Conservation (phyloP, 2,329 filamentous ascomycete species). For the Penicillium occitanis region DNA sequence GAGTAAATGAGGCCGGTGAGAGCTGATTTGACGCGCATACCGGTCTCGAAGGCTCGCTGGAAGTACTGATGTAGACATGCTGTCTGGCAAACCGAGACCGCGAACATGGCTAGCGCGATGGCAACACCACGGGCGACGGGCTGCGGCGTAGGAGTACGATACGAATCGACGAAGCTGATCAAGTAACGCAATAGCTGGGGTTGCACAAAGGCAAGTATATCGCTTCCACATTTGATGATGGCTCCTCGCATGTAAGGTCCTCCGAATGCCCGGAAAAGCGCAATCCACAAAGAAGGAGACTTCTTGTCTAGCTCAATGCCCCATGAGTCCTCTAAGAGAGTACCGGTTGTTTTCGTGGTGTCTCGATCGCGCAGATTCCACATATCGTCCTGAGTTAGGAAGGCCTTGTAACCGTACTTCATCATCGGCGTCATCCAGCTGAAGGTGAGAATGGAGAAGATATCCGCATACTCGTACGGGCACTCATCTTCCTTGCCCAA, state of each 20-base stretch:
- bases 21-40: slow-evolving; percentile 93
- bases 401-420: slow-evolving; percentile 89
- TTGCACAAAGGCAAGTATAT: slow-evolving; percentile 81
- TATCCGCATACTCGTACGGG: slow-evolving; percentile 80
- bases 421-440: slow-evolving; percentile 99
- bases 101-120: slow-evolving; percentile 90
- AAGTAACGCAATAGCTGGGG: slow-evolving; percentile 84
- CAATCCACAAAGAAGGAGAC: slow-evolving; percentile 82
- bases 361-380: slow-evolving; percentile 86
- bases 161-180: slow-evolving; percentile 82
- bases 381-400: slow-evolving; percentile 88
- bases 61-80: slow-evolving; percentile 96
- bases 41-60: slow-evolving; percentile 88
- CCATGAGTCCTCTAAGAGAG: slow-evolving; percentile 74
- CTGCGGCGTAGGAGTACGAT: slow-evolving; percentile 63
- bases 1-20: slow-evolving; percentile 88
- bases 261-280: slow-evolving; percentile 79
- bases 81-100: slow-evolving; percentile 81
- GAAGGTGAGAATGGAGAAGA: slow-evolving; percentile 93
- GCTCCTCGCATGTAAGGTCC: slow-evolving; percentile 78
- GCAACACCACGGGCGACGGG: slow-evolving; percentile 80
- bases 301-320: slow-evolving; percentile 68
- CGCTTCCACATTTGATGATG: slow-evolving; percentile 85
- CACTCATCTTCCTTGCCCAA: slow-evolving; percentile 67
- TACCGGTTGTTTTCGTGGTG: slow-evolving; percentile 71